These are phyloP conservation scores for Avena insularis DNA, from an alignment of 176 grass and related monocot genomes.

Conservation along the genomic window DNA sequence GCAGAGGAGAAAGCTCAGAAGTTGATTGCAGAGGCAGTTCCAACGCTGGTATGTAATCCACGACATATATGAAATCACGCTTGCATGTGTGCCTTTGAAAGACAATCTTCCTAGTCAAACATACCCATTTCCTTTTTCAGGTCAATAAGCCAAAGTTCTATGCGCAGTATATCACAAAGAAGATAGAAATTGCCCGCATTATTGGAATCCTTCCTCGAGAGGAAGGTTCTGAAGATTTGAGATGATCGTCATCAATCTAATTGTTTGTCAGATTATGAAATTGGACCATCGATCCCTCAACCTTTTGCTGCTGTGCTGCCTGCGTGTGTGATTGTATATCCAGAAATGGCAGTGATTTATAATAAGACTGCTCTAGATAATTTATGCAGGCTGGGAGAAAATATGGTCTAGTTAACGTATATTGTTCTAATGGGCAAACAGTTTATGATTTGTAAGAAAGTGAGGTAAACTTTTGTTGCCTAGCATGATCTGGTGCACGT, in stretches of 20 bases:
- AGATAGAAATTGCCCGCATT: neutral
- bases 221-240: neutral
- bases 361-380: neutral
- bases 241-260: neutral
- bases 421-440: no score
- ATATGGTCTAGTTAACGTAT: neutral
- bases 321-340: neutral
- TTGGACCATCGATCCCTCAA: neutral
- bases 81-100: neutral
- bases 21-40: conserved; percentile 5
- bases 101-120: neutral
- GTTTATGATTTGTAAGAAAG: no score
- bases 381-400: neutral
- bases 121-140: neutral
- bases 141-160: conserved; percentile 2
- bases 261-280: neutral
- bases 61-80: neutral
- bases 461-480: no score
- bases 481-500: no score
- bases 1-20: neutral
- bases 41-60: neutral
- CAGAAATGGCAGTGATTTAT: neutral
- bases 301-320: neutral
- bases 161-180: conserved; percentile 16
- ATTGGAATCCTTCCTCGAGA: neutral